These are phyloP conservation scores for Diaporthe ampelina DNA, from an alignment of 2,329 filamentous ascomycete genomes.

Conservation along the genomic window DNA sequence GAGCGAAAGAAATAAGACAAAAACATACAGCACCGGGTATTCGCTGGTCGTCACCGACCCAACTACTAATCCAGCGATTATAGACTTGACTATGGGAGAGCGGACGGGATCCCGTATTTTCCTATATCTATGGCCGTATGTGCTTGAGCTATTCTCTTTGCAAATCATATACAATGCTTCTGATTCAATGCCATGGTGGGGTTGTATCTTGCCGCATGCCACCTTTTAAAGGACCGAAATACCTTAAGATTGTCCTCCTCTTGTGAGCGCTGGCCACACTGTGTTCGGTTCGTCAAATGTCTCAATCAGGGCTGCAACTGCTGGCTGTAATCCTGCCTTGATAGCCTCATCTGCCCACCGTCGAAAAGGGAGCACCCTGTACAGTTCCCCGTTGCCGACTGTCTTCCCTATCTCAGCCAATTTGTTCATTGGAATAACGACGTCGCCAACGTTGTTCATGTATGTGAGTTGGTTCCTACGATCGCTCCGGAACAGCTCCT, in stretches of 20 bases:
- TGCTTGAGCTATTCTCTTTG: too few species aligned
- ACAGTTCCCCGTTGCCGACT: background rate
- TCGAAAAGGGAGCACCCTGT: slow-evolving; percentile 32
- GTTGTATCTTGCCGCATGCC: too few species aligned
- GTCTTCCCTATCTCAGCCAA: slow-evolving; percentile 31
- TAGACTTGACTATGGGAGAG: too few species aligned
- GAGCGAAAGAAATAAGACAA: too few species aligned
- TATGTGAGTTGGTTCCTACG: slow-evolving; percentile 27
- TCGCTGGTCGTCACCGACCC: too few species aligned
- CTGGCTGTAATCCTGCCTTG: slow-evolving; percentile 41
- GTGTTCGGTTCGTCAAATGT: background rate
- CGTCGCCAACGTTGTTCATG: slow-evolving; percentile 41
- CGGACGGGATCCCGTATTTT: too few species aligned
- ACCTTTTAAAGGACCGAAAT: background rate
- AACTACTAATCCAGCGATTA: too few species aligned
- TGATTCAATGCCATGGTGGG: too few species aligned
- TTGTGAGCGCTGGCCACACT: slow-evolving; percentile 3
- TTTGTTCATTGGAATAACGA: slow-evolving; percentile 40
- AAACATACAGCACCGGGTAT: too few species aligned
- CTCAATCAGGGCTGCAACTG: slow-evolving; percentile 41
- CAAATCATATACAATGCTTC: too few species aligned
- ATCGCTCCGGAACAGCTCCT: background rate
- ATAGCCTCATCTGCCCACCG: slow-evolving; percentile 41
- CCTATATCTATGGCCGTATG: too few species aligned
- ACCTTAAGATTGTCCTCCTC: background rate